Evolutionary conservation across 306 rosid genomes (phyloP).

Genomic region (Rosa persica): DNA sequence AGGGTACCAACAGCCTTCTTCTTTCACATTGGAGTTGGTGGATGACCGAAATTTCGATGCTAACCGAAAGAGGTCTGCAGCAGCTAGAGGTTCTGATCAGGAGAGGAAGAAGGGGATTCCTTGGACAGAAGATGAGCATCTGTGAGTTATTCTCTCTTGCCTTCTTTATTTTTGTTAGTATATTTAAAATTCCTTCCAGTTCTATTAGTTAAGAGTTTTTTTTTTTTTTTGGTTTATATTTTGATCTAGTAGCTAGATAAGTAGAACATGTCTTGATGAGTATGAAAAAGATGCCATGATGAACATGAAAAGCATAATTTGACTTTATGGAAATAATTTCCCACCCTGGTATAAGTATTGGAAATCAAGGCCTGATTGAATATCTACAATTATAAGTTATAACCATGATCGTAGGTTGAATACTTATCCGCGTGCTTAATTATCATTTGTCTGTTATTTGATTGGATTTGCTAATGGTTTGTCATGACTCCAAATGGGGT

Average conservation of each 20-base stretch:
- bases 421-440: not conserved
- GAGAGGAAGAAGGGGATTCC: slow-evolving; percentile 78
- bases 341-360: not conserved
- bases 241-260: not conserved
- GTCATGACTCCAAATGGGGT: slow-evolving; percentile 1
- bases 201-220: not conserved
- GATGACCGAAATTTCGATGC: slow-evolving; percentile 58
- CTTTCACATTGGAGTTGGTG: slow-evolving; percentile 60
- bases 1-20: slow-evolving; percentile 60
- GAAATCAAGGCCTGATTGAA: not conserved
- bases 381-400: not conserved
- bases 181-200: not conserved
- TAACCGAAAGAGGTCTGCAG: slow-evolving; percentile 47
- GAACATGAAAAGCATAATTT: not conserved
- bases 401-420: too few relatives aligned
- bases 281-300: not conserved
- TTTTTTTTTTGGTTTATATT: not conserved
- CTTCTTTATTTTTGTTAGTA: not conserved
- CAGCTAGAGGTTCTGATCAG: slow-evolving; percentile 57
- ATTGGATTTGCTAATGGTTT: not conserved
- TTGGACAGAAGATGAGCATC: slow-evolving; percentile 90
- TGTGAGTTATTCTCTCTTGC: slow-evolving; percentile 37
- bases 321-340: not conserved
- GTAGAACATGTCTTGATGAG: not conserved
- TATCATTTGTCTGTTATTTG: not conserved